phyloP scores from a whole-genome alignment of 2,329 filamentous ascomycete species.

The Phaeoacremonium minimum region DNA sequence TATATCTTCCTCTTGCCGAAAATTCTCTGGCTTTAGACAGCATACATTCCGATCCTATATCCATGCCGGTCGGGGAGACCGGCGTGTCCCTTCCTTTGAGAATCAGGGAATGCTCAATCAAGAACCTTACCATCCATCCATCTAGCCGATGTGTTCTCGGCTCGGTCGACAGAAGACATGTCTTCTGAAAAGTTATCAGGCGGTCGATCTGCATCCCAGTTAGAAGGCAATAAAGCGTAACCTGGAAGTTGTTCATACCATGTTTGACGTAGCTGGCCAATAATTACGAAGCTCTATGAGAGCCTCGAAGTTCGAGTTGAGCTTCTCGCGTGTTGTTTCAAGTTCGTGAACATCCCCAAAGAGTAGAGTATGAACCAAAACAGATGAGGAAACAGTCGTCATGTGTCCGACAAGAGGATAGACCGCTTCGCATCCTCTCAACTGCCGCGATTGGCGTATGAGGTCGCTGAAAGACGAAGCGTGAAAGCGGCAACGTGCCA shows the following conservation, averaged over 20 bases:
- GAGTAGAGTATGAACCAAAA: not conserved
- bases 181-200: not conserved
- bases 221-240: not conserved
- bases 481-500: slow-evolving; percentile 19
- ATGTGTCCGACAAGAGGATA: not conserved
- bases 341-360: not conserved
- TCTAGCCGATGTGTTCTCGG: not conserved
- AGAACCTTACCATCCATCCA: not conserved
- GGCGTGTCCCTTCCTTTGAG: no score
- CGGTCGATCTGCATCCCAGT: not conserved
- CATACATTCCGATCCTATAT: no score
- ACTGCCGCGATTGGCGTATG: slow-evolving; percentile 4
- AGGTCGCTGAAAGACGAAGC: slow-evolving; percentile 20
- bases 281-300: not conserved
- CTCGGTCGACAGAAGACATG: not conserved
- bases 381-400: not conserved
- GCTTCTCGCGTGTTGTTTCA: not conserved
- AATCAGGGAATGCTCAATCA: not conserved
- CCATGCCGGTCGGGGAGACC: no score
- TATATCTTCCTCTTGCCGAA: no score
- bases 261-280: not conserved
- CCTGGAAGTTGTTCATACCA: not conserved
- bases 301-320: not conserved
- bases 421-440: not conserved
- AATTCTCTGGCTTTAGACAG: no score